Percentiles rank a stretch among this genome's conserved stretches.
phyloP scores from a whole-genome alignment of 2,329 filamentous ascomycete genomes.

The Neoscytalidium dimidiatum region DNA sequence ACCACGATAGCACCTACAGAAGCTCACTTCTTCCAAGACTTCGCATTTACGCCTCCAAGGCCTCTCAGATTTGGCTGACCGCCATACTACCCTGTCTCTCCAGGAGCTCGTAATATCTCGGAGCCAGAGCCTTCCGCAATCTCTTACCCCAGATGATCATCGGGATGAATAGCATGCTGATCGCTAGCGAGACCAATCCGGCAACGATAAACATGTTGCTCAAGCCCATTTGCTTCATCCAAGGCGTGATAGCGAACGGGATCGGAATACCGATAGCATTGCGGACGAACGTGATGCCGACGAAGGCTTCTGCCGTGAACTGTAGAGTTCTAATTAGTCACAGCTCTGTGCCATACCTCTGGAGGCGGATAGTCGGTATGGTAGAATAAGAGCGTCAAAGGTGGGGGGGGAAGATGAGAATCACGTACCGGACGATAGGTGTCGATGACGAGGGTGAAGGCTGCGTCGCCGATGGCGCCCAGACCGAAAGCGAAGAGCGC shows the following conservation, averaged over 20 bases:
- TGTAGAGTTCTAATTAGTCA: background rate
- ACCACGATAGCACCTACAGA: too few species aligned
- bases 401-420: too few species aligned
- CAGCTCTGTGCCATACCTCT: background rate
- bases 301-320: constrained; percentile 51
- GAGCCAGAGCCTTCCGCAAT: background rate
- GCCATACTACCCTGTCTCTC: background rate
- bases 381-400: too few species aligned
- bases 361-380: too few species aligned
- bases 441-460: constrained; percentile 36
- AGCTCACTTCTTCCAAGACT: background rate
- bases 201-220: constrained; percentile 42
- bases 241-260: constrained; percentile 48
- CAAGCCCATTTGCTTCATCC: constrained; percentile 42
- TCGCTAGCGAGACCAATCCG: background rate
- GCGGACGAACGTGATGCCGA: constrained; percentile 48
- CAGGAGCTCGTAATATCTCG: background rate
- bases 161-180: background rate
- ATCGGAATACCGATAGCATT: constrained; percentile 49
- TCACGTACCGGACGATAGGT: constrained; percentile 44
- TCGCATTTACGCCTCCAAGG: background rate
- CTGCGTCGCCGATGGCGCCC: constrained; percentile 39
- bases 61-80: background rate
- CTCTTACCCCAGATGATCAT: background rate
- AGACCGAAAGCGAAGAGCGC: constrained; percentile 38